A percentile compares a stretch with the other conserved stretches of the same genome.
These are phyloP conservation scores for Thamnidium elegans DNA, from an alignment of 192 early-diverging fungal species.

Conservation along the genomic window DNA sequence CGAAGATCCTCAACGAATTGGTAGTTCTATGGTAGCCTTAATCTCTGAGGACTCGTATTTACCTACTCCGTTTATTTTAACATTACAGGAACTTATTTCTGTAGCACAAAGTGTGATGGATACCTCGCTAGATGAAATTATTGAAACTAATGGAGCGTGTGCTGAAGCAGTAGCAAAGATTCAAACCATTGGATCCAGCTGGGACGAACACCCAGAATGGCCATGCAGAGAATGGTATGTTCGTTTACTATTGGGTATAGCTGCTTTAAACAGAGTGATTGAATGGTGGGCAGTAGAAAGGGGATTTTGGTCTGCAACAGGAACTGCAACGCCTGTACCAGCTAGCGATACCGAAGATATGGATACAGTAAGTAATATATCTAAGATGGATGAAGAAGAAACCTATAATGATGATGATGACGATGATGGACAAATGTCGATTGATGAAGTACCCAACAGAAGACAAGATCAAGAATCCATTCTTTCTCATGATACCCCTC, in stretches of 20 bases:
- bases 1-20: neutral
- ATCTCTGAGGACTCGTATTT: slow-evolving; percentile 55
- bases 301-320: slow-evolving; percentile 53
- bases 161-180: slow-evolving; percentile 56
- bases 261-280: slow-evolving; percentile 72
- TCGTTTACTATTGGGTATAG: slow-evolving; percentile 70
- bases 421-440: slow-evolving; percentile 6
- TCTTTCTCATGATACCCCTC: no score
- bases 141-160: slow-evolving; percentile 61
- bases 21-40: slow-evolving; percentile 29
- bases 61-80: slow-evolving; percentile 57
- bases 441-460: neutral
- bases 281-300: slow-evolving; percentile 79
- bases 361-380: slow-evolving; percentile 7
- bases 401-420: neutral
- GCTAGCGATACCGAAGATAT: slow-evolving; percentile 14
- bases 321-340: neutral
- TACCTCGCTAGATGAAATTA: slow-evolving; percentile 50
- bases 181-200: slow-evolving; percentile 57
- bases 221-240: slow-evolving; percentile 61
- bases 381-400: slow-evolving; percentile 5
- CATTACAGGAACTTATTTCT: slow-evolving; percentile 65
- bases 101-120: slow-evolving; percentile 74
- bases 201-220: slow-evolving; percentile 66
- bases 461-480: no score